Percentiles rank a stretch among this genome's conserved stretches.
Evolutionary conservation across 2,329 filamentous ascomycete genomes (phyloP).

Genomic region (Dothistroma septosporum): DNA sequence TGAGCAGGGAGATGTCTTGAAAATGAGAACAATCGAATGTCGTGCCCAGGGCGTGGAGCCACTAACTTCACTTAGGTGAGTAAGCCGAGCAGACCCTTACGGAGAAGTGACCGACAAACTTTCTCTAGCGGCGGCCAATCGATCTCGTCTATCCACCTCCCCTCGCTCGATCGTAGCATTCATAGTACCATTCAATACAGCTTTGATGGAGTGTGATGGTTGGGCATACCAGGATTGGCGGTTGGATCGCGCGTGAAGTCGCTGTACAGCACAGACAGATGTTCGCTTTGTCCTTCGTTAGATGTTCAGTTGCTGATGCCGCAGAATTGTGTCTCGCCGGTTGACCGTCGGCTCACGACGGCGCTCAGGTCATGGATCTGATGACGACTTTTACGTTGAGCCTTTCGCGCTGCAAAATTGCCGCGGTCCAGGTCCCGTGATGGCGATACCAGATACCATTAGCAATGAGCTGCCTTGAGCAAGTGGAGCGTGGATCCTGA

Average conservation of each 20-base stretch:
- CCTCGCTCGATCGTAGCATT: neutral
- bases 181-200: neutral
- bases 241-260: neutral
- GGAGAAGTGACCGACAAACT: neutral
- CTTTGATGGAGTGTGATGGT: neutral
- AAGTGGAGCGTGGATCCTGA: neutral
- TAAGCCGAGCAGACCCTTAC: neutral
- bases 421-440: neutral
- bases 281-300: neutral
- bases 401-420: neutral
- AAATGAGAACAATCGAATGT: neutral
- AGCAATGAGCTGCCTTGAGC: neutral
- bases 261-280: neutral
- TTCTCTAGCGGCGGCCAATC: neutral
- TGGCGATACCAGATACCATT: neutral
- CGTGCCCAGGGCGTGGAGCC: neutral
- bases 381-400: neutral
- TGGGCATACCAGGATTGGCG: neutral
- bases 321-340: no score
- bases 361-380: neutral
- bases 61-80: constrained; percentile 5
- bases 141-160: neutral
- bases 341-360: neutral
- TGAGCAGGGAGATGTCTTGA: neutral
- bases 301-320: neutral